Evolutionary conservation across 495 filamentous ascomycete genomes (phyloP).

Genomic region (Neurospora sublineolata): DNA sequence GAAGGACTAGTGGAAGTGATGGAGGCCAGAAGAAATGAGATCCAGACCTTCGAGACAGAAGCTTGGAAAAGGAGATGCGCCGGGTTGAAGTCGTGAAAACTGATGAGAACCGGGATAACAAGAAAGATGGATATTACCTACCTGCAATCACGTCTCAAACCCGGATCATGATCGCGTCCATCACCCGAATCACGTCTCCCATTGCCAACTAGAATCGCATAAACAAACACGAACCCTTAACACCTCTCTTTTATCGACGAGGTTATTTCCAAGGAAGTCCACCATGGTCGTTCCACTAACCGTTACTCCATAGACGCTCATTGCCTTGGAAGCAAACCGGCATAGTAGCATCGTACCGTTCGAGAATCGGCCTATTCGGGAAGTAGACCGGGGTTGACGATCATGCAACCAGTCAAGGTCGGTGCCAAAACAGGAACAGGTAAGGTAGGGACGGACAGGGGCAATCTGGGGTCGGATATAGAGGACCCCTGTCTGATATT

Average conservation of each 20-base stretch:
- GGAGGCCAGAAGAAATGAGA: not conserved
- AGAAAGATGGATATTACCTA: too few relatives aligned
- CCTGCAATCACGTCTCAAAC: too few relatives aligned
- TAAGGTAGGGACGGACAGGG: too few relatives aligned
- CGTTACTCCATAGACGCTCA: not conserved
- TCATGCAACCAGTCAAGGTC: not conserved
- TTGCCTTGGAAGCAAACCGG: not conserved
- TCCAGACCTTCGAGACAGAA: not conserved
- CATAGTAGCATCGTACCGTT: not conserved
- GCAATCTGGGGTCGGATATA: not conserved
- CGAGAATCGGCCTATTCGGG: not conserved
- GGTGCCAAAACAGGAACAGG: too few relatives aligned
- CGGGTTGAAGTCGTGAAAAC: not conserved
- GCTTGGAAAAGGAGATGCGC: not conserved
- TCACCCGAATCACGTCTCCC: not conserved
- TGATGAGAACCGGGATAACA: too few relatives aligned
- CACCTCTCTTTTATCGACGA: conserved; percentile 10
- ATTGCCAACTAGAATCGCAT: not conserved
- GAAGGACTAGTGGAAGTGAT: not conserved
- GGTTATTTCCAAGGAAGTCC: conserved; percentile 16
- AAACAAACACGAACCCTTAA: not conserved
- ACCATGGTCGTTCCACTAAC: not conserved
- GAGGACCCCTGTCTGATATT: not conserved
- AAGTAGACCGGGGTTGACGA: not conserved
- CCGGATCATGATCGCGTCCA: not conserved